Evolutionary conservation across 2,329 filamentous ascomycete species (phyloP), one percentile per base, ranked within the genome.

Genomic region (Trichoderma polysporum): DNA sequence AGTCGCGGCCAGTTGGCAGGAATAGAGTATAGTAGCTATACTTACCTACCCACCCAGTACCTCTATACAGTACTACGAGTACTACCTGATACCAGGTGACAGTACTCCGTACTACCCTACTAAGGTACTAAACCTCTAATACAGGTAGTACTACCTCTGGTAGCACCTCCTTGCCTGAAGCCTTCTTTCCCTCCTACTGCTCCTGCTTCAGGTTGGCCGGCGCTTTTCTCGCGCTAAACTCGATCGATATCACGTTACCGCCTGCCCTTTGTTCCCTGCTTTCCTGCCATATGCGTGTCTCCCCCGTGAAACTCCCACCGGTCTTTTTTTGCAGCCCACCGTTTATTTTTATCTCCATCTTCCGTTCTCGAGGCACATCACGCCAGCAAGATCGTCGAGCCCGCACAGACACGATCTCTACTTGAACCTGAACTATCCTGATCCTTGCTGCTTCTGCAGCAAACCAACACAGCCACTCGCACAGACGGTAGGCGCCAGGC

Each of bases 191-290:
- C n/a, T 39, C 29, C 45, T 27, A 19, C 29, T 25, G 41, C 50
- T 63, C 25, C 22, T 66, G 63, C 63, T 60, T 66, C 63, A 66
- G 63, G 63, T 66, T 57, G 54, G n/a, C 41, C 63, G 35, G 41
- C 53, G 45, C 63, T 12, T 58, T 66, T 29, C 53, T 45, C 25
- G 25, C 45, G 41, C 60, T 63, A 63, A 25, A 6, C 49, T 41
- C 49, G 27, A 45, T 45, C 60, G 25, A 39, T 13, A 52, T 56
- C 50, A 31, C 60, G 47, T 41, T 47, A 39, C 47, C 37, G 47
- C 60, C 49, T 50, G 41, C 29, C 17, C 19, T n/a, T 15, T 31
- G 49, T 15, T 31, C 49, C 60, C 49, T 63, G 60, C 19, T 45
- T 63, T 29, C 6, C 8, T 54, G 31, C 53, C 53, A 37, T n/a